phyloP scores from a whole-genome alignment of 1,284 basidiomycete genomes.

The Irpex sp. region DNA sequence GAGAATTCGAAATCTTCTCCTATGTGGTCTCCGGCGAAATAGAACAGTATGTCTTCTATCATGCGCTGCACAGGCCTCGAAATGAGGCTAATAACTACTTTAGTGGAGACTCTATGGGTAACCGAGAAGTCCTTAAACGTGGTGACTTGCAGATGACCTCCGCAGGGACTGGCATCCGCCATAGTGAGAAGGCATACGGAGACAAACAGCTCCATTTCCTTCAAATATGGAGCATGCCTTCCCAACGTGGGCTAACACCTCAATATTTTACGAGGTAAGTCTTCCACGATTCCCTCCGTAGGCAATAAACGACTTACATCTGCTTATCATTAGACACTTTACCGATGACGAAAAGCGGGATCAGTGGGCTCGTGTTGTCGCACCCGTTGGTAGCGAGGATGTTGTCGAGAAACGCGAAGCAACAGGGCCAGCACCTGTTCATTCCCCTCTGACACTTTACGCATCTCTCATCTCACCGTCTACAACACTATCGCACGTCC shows the following conservation, averaged over 20 bases:
- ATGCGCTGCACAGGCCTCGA: neutral
- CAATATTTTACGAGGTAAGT: slow-evolving; percentile 75
- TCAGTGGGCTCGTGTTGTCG: slow-evolving; percentile 67
- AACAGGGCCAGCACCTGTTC: slow-evolving; percentile 71
- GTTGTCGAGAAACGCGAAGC: slow-evolving; percentile 63
- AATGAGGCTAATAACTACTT: neutral
- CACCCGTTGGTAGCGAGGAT: slow-evolving; percentile 54
- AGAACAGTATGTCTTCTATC: slow-evolving; percentile 55
- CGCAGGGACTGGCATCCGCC: slow-evolving; percentile 83
- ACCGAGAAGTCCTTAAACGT: slow-evolving; percentile 82
- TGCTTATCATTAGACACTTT: slow-evolving; percentile 50
- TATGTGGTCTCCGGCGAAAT: slow-evolving; percentile 79
- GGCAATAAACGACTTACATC: neutral
- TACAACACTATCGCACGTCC: slow-evolving; percentile 46
- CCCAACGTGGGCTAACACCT: slow-evolving; percentile 53
- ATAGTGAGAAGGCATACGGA: slow-evolving; percentile 74
- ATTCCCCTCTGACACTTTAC: slow-evolving; percentile 56
- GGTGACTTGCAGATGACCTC: slow-evolving; percentile 92
- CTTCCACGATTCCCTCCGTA: neutral
- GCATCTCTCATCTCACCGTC: slow-evolving; percentile 64
- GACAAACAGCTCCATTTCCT: slow-evolving; percentile 72
- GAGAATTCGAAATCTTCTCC: slow-evolving; percentile 90
- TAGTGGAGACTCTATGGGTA: slow-evolving; percentile 86
- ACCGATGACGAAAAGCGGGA: slow-evolving; percentile 79
- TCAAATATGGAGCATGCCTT: slow-evolving; percentile 84